Evolutionary conservation across 441 rosid species (phyloP).

Genomic region (Gossypium schwendimanii): DNA sequence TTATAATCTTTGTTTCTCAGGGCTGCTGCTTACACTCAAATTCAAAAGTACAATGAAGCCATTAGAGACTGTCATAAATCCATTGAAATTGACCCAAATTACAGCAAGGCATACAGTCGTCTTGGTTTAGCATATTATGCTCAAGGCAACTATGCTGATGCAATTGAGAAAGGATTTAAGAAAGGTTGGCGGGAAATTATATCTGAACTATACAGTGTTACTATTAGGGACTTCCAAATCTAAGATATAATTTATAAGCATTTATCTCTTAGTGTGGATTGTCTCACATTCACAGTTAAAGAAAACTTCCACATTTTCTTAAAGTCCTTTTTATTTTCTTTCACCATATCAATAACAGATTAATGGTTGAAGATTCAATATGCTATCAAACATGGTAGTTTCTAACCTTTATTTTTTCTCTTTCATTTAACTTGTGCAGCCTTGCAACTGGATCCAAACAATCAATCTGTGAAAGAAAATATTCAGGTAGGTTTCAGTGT

Average conservation of each 20-base stretch:
- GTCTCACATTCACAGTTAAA: background rate
- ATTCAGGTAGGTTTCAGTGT: constrained; percentile 45
- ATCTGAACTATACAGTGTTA: background rate
- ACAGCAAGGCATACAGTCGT: constrained; percentile 86
- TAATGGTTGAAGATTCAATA: background rate
- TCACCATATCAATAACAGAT: no score
- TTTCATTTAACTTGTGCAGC: constrained; percentile 41
- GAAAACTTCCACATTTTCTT: background rate
- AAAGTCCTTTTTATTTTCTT: background rate
- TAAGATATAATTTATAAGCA: background rate
- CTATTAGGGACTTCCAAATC: background rate
- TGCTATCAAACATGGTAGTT: constrained; percentile 11
- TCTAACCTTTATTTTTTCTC: background rate
- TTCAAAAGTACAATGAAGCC: constrained; percentile 53
- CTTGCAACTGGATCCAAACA: constrained; percentile 68
- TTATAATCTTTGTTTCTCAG: constrained; percentile 28
- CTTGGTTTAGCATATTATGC: constrained; percentile 81
- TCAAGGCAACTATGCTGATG: constrained; percentile 61
- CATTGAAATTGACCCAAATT: constrained; percentile 60
- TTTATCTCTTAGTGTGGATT: background rate
- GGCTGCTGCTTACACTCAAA: constrained; percentile 86
- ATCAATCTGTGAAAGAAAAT: constrained; percentile 64
- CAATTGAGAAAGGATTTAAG: constrained; percentile 69
- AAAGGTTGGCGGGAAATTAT: constrained; percentile 47
- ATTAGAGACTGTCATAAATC: constrained; percentile 69